Conservation (phyloP, 495 filamentous ascomycete genomes). For the Diplogelasinospora grovesii region DNA sequence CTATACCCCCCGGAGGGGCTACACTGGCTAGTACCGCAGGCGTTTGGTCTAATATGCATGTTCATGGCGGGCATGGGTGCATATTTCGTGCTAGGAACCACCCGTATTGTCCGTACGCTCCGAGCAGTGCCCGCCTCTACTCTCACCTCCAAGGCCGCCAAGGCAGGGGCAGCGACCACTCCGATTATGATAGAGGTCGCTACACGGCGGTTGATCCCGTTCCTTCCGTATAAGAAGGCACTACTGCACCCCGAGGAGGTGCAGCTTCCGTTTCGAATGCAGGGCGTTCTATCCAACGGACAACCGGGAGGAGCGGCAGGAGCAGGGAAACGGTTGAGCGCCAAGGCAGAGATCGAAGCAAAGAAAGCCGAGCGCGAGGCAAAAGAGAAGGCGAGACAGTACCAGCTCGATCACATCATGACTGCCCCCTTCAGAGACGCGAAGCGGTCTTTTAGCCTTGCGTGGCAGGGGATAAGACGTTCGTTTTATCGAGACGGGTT, state of each 20-base stretch:
- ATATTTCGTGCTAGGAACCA: conserved; percentile 39
- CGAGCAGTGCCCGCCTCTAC: conserved; percentile 25
- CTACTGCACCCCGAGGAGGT: conserved; percentile 29
- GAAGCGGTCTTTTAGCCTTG: conserved; percentile 16
- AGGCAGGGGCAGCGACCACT: not conserved
- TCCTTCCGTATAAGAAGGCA: conserved; percentile 27
- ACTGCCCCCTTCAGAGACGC: conserved; percentile 44
- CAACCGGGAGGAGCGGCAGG: not conserved
- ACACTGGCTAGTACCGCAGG: conserved; percentile 34
- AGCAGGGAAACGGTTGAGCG: conserved; percentile 6
- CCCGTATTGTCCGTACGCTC: conserved; percentile 36
- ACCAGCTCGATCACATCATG: conserved; percentile 40
- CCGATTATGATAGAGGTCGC: conserved; percentile 33
- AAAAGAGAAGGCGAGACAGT: conserved; percentile 29
- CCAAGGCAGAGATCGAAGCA: conserved; percentile 17
- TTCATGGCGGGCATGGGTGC: conserved; percentile 39
- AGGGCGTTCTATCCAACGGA: conserved; percentile 11
- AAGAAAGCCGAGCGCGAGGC: conserved; percentile 22
- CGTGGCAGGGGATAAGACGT: conserved; percentile 30
- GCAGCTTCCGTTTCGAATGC: conserved; percentile 31
- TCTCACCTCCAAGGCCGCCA: not conserved
- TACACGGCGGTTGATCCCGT: conserved; percentile 29
- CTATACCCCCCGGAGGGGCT: conserved; percentile 38
- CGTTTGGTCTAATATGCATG: conserved; percentile 38
- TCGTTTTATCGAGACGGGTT: conserved; percentile 44